A percentile compares a stretch with the other conserved stretches of the same genome.
Conservation (phyloP, 2,329 filamentous ascomycete species). For the Canariomyces notabilis region DNA sequence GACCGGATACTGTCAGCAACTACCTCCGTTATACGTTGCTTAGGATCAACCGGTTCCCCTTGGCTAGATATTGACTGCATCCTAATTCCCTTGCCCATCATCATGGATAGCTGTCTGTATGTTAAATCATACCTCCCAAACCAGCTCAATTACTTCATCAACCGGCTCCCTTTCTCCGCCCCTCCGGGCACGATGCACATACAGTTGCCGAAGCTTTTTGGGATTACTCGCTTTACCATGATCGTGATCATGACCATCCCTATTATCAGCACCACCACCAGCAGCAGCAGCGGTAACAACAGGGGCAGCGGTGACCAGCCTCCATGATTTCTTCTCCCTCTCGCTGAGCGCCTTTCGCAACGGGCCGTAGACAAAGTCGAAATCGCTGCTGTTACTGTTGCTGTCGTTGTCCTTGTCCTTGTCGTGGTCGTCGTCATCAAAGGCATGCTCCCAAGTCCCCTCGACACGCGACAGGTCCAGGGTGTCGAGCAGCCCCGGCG, state of each 20-base stretch:
- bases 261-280: too few species aligned
- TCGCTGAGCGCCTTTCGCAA: slow-evolving; percentile 35
- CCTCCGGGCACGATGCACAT: slow-evolving; percentile 41
- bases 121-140: slow-evolving; percentile 35
- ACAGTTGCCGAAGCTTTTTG: slow-evolving; percentile 55
- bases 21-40: too few species aligned
- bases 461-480: slow-evolving; percentile 46
- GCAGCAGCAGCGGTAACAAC: slow-evolving; percentile 7
- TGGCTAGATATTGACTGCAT: too few species aligned
- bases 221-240: too few species aligned
- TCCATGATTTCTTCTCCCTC: slow-evolving; percentile 48
- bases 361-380: slow-evolving; percentile 50
- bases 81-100: too few species aligned
- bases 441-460: slow-evolving; percentile 47
- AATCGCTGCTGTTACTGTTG: too few species aligned
- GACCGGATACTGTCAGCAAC: too few species aligned
- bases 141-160: slow-evolving; percentile 46
- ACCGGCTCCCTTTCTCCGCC: slow-evolving; percentile 37
- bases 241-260: too few species aligned
- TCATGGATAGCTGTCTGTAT: too few species aligned
- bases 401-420: too few species aligned
- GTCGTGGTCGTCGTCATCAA: too few species aligned
- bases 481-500: slow-evolving; percentile 27
- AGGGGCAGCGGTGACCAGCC: slow-evolving; percentile 39
- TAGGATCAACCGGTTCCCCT: too few species aligned